A percentile compares a stretch with the other conserved stretches of the same genome.
Conservation (phyloP, 2,329 filamentous ascomycete genomes). For the Aspergillus aculeatinus region DNA sequence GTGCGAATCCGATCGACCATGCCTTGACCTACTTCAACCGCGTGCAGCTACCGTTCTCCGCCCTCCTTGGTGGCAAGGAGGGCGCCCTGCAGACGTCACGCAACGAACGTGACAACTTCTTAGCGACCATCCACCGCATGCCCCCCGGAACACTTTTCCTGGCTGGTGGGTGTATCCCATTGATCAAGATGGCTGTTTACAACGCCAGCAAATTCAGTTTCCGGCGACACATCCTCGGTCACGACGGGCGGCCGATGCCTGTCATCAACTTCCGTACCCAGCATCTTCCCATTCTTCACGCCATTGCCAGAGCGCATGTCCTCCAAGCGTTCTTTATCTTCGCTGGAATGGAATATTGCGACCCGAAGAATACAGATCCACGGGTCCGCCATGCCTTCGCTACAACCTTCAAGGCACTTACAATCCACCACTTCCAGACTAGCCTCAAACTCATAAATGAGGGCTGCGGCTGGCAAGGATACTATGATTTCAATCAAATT, state of each 20-base stretch:
- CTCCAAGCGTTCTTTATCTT: conserved; percentile 9
- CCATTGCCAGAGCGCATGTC: conserved; percentile 17
- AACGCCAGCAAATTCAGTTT: conserved; percentile 18
- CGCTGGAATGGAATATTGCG: conserved; percentile 37
- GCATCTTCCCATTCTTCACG: conserved; percentile 26
- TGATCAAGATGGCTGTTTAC: conserved; percentile 21
- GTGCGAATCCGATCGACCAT: conserved; percentile 17
- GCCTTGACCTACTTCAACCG: conserved; percentile 20
- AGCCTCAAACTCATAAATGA: conserved; percentile 15
- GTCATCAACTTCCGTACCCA: conserved; percentile 28
- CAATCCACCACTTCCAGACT: conserved; percentile 11
- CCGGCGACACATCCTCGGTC: background rate
- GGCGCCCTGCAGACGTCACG: conserved; percentile 7
- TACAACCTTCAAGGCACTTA: conserved; percentile 13
- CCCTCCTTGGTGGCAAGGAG: conserved; percentile 12
- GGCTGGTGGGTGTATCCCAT: conserved; percentile 15
- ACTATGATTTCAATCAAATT: conserved; percentile 19
- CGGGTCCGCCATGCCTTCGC: conserved; percentile 16
- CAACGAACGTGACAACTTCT: background rate
- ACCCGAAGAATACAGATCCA: conserved; percentile 6
- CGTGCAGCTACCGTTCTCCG: conserved; percentile 13
- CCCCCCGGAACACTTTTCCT: conserved; percentile 20
- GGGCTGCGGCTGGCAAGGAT: conserved; percentile 15
- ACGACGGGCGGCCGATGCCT: conserved; percentile 2
- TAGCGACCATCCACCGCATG: background rate